A percentile compares a stretch with the other conserved stretches of the same genome.
These are phyloP conservation scores for Starmera dryadoides DNA, from an alignment of 805 yeast genomes.

Conservation along the genomic window DNA sequence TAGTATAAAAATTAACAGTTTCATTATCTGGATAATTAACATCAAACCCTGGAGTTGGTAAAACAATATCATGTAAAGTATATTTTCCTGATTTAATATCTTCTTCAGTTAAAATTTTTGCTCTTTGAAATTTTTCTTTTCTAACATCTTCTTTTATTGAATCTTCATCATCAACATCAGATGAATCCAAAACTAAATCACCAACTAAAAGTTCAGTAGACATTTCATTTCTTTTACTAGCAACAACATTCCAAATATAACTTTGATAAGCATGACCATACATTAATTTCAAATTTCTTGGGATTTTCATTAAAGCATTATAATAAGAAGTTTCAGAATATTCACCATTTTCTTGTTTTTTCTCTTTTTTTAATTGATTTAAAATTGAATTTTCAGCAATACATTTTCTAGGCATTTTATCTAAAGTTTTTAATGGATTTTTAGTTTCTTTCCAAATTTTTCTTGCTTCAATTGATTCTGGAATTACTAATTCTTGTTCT, in stretches of 20 bases:
- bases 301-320: constrained; percentile 80
- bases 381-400: constrained; percentile 78
- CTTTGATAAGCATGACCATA: constrained; percentile 98
- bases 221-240: constrained; percentile 64
- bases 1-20: constrained; percentile 56
- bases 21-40: constrained; percentile 73
- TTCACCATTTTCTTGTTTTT: constrained; percentile 36
- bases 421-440: constrained; percentile 58
- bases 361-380: constrained; percentile 46
- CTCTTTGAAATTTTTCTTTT: constrained; percentile 50
- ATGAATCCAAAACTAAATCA: constrained; percentile 55
- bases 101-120: constrained; percentile 66
- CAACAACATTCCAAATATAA: constrained; percentile 87
- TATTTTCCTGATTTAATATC: constrained; percentile 55
- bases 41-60: constrained; percentile 97
- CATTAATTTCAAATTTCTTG: constrained; percentile 88
- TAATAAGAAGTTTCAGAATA: constrained; percentile 54
- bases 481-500: constrained; percentile 78
- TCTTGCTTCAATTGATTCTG: constrained; percentile 80
- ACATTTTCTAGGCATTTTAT: constrained; percentile 80
- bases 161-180: constrained; percentile 30
- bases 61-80: constrained; percentile 74
- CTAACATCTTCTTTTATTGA: constrained; percentile 70
- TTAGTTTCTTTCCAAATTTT: constrained; percentile 68
- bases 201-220: constrained; percentile 76